phyloP scores from a whole-genome alignment of 23 red algal species.

The Gracilariopsis chorda region DNA sequence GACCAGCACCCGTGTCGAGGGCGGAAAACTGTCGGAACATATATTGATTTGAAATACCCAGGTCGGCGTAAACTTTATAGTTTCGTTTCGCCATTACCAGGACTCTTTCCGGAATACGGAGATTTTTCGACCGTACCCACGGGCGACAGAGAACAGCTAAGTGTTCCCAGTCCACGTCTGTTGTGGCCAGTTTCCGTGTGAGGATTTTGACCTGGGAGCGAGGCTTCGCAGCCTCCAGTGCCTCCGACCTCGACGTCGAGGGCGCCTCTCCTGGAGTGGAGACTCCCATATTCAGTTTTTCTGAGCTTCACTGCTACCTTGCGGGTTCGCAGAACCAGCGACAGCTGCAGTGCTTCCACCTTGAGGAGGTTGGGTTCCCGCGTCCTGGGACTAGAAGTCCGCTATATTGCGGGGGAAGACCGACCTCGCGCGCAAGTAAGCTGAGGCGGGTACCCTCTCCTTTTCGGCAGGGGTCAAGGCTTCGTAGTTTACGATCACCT shows the following conservation, averaged over 20 bases:
- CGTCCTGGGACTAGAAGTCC: too few species aligned
- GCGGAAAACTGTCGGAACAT: neutral
- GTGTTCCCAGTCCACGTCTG: neutral
- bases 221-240: neutral
- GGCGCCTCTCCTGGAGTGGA: neutral
- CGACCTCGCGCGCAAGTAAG: too few species aligned
- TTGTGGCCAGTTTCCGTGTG: neutral
- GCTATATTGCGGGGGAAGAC: too few species aligned
- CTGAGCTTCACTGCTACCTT: too few species aligned
- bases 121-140: neutral
- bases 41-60: neutral
- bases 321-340: too few species aligned
- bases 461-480: too few species aligned
- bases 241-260: neutral
- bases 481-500: too few species aligned
- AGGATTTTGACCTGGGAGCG: neutral
- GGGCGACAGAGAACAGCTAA: neutral
- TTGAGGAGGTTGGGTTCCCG: too few species aligned
- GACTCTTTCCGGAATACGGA: neutral
- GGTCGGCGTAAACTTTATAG: constrained; percentile 5
- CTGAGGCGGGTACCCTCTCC: too few species aligned
- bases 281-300: neutral
- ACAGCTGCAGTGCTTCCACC: too few species aligned
- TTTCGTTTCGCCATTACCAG: neutral
- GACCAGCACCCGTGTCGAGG: constrained; percentile 14